A percentile compares a stretch with the other conserved stretches of the same genome.
phyloP scores from a whole-genome alignment of 169 alveolate species.

The Condylostoma magnum region DNA sequence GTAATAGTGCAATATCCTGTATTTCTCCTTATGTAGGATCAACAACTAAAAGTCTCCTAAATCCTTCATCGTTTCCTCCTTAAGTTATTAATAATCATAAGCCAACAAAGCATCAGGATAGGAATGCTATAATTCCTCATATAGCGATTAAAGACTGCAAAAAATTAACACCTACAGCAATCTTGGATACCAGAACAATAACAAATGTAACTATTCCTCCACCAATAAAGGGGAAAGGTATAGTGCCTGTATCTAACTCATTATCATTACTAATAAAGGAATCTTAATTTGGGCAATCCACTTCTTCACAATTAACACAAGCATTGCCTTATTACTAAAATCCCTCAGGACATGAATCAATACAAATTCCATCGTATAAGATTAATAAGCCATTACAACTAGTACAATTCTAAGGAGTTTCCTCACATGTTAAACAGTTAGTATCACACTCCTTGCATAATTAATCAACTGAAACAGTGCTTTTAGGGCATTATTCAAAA shows the following conservation, averaged over 20 bases:
- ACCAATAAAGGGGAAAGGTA: conserved; percentile 25
- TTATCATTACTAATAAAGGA: neutral
- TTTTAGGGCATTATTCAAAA: neutral
- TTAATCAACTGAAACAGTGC: conserved; percentile 1
- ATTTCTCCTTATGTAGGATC: neutral
- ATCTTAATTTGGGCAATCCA: neutral
- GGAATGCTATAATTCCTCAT: neutral
- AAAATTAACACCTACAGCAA: conserved; percentile 10
- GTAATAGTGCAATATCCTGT: neutral
- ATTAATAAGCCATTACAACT: neutral
- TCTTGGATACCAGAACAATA: neutral
- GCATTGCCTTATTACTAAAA: neutral
- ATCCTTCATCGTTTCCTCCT: neutral
- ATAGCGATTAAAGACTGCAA: conserved; percentile 7
- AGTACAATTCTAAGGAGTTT: neutral
- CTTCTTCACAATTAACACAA: conserved; percentile 5
- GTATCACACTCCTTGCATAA: neutral
- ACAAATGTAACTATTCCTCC: neutral
- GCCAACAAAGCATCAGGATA: conserved; percentile 4
- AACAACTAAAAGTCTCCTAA: neutral
- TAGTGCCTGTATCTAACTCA: neutral
- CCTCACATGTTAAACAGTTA: neutral
- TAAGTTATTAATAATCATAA: neutral
- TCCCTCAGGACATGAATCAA: conserved; percentile 6
- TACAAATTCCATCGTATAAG: neutral